A percentile compares a stretch with the other conserved stretches of the same genome.
Evolutionary conservation across 163 green algal genomes (phyloP).

Genomic region (Prototheca wickerhamii): DNA sequence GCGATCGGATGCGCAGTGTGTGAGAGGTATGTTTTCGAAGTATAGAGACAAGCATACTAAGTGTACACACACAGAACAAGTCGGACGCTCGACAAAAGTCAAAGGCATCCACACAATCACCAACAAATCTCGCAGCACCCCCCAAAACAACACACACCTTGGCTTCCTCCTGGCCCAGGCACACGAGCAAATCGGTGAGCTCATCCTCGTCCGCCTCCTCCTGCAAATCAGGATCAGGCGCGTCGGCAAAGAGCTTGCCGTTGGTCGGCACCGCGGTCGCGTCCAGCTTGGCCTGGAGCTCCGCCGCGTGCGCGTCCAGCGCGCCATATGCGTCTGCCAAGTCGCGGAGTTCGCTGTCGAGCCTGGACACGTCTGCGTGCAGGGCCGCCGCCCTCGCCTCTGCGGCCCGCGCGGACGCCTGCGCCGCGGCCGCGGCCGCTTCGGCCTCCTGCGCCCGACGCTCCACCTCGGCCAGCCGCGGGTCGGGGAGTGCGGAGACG

Average conservation of each 20-base stretch:
- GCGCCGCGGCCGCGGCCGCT: not conserved
- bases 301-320: constrained; percentile 60
- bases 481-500: too few relatives aligned
- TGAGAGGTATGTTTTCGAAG: too few relatives aligned
- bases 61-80: too few relatives aligned
- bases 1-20: not conserved
- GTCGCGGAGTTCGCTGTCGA: constrained; percentile 8
- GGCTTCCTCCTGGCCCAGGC: constrained; percentile 55
- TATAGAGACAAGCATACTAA: too few relatives aligned
- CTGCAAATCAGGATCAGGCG: too few relatives aligned
- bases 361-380: not conserved
- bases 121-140: not conserved
- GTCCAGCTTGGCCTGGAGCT: constrained; percentile 50
- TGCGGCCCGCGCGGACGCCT: not conserved
- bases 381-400: not conserved
- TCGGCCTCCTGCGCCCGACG: too few relatives aligned
- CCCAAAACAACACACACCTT: constrained; percentile 29
- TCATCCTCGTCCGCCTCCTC: constrained; percentile 39
- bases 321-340: constrained; percentile 65
- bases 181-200: constrained; percentile 73
- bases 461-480: too few relatives aligned
- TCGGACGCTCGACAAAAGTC: too few relatives aligned
- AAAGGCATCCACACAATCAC: not conserved
- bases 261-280: not conserved
- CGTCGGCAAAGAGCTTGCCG: too few relatives aligned